Percentiles rank a stretch among this genome's conserved stretches.
Evolutionary conservation across 2,329 filamentous ascomycete genomes (phyloP).

Genomic region (Ophiocordyceps robertsii): DNA sequence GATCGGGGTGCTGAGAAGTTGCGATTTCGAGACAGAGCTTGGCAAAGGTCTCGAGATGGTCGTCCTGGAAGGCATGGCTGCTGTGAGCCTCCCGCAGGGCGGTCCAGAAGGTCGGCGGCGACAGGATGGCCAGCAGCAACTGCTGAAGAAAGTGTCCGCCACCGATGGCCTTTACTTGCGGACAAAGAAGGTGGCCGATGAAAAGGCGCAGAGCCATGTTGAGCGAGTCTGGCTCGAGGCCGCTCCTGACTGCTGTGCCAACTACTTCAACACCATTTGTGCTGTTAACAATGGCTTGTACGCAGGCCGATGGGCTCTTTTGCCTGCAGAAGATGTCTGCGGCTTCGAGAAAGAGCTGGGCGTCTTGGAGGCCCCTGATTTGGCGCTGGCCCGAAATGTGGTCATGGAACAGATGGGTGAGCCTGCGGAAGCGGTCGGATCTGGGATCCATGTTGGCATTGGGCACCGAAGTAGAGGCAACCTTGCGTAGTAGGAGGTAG

Average conservation of each 20-base stretch:
- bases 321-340: conserved; percentile 2
- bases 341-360: conserved; percentile 7
- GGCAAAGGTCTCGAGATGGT: conserved; percentile 4
- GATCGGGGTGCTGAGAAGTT: neutral
- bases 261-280: conserved; percentile 2
- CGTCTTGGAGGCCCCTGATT: conserved; percentile 4
- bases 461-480: too few relatives aligned
- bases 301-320: conserved; percentile 2
- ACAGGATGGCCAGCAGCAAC: conserved; percentile 3
- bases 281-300: conserved; percentile 4
- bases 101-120: conserved; percentile 5
- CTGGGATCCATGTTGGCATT: neutral
- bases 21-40: conserved; percentile 7
- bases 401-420: conserved; percentile 2
- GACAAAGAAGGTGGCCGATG: conserved; percentile 1
- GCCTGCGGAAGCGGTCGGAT: neutral
- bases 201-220: conserved; percentile 1
- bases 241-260: conserved; percentile 3
- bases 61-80: neutral
- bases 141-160: conserved; percentile 4
- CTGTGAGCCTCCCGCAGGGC: conserved; percentile 1
- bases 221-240: conserved; percentile 2
- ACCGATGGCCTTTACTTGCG: conserved; percentile 3
- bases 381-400: conserved; percentile 2
- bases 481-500: too few relatives aligned